These are phyloP conservation scores for Sesbania bispinosa DNA, from an alignment of 306 rosid genomes.

Conservation along the genomic window DNA sequence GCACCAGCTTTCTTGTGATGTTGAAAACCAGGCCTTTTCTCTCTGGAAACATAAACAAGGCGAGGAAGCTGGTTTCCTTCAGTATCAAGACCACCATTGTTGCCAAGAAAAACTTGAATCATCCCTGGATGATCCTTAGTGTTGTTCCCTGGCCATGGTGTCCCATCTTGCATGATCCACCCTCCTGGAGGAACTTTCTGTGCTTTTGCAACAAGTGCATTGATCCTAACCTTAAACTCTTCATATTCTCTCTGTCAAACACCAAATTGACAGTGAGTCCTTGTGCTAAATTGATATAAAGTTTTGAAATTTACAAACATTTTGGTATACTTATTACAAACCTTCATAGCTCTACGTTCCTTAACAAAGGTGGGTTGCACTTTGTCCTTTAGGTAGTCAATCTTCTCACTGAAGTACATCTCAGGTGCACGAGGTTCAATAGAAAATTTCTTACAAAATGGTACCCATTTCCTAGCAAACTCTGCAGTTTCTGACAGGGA, in stretches of 20 bases:
- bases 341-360: constrained; percentile 94
- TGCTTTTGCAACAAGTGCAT: constrained; percentile 85
- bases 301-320: background rate
- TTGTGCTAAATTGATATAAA: background rate
- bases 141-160: constrained; percentile 95
- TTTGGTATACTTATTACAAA: constrained; percentile 3
- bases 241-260: constrained; percentile 77
- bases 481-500: constrained; percentile 83
- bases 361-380: constrained; percentile 89
- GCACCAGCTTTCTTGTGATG: constrained; percentile 97
- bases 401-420: constrained; percentile 78
- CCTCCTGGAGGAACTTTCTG: constrained; percentile 77
- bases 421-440: constrained; percentile 88
- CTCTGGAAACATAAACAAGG: constrained; percentile 83
- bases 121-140: constrained; percentile 92
- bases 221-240: constrained; percentile 82
- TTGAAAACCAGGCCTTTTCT: constrained; percentile 81
- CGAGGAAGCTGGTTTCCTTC: constrained; percentile 91
- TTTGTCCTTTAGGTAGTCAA: constrained; percentile 83
- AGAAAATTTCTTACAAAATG: constrained; percentile 72
- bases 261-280: background rate
- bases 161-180: constrained; percentile 97
- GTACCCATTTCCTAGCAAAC: constrained; percentile 88
- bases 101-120: constrained; percentile 92
- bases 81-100: constrained; percentile 75